Base-by-base conservation (phyloP, 1,284 basidiomycete species). In the Papiliotrema fonsecae region DNA sequence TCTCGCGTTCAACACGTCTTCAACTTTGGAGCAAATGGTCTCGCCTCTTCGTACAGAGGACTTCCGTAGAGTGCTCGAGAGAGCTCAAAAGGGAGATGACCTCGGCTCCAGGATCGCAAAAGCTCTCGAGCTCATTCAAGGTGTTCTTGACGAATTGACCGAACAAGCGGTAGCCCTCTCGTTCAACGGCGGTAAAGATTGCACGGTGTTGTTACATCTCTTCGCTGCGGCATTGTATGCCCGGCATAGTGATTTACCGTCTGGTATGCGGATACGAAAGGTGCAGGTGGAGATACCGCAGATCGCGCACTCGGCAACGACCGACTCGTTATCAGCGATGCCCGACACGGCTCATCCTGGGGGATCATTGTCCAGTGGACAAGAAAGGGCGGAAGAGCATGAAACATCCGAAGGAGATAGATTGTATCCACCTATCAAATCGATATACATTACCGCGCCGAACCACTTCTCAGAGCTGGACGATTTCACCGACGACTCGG, bases 171-270 rank as follows among this genome's bases (percentile, higher is more conserved):
- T 90, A 14, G 86, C 87, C 5, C 78, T 98, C 45, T 96, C 90
- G 70, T 98, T 97, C 77, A 98, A 98, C 61, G 94, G 94, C 13
- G 94, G 94, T 38, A 98, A 98, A 71, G 94, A 98, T 67, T 97
- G 92, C 92, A 61, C 62, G 0, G 92, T 97, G 11, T 80, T 98
- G 21, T 78, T 97, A 3, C 93, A 97, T 70, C 82, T 98, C 31
- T 85, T 88, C 44, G 84, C 85, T 2, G 88, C 84, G 0, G 82
- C 81, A 13, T 75, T 91, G 2, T 71, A 65, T 47, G 61, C 62
- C 18, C 60, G 70, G 28, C 67, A 72, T 55, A 49, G 44, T 3
- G 4, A 18, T n/a, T 14, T 39, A 5, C 28, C 50, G 3, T 2
- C 19, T 10, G 10, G 14, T 6, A 7, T 35, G 4, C 28, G 11